Conservation (phyloP, 1,284 basidiomycete genomes). For the Athelia psychrophila region DNA sequence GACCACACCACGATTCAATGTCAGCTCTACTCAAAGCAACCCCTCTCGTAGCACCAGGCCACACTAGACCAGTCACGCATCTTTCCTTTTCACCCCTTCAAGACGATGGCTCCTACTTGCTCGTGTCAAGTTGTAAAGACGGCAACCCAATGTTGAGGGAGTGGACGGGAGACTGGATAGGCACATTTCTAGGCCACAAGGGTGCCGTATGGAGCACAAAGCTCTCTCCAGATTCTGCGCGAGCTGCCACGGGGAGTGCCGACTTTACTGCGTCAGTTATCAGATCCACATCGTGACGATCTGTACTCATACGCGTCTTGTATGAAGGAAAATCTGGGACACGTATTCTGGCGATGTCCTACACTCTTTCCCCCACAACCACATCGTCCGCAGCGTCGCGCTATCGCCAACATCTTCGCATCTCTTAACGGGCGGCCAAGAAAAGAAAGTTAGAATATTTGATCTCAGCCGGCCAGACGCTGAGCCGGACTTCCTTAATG, state of each 20-base stretch:
- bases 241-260: conserved; percentile 91
- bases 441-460: conserved; percentile 96
- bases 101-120: conserved; percentile 80
- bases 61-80: conserved; percentile 89
- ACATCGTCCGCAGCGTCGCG: conserved; percentile 96
- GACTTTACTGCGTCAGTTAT: conserved; percentile 92
- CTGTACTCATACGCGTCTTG: conserved; percentile 2
- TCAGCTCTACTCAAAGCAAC: conserved; percentile 58
- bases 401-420: conserved; percentile 67
- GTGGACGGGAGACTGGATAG: conserved; percentile 99
- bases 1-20: conserved; percentile 37
- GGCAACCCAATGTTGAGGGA: conserved; percentile 95
- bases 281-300: background rate
- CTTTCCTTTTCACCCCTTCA: conserved; percentile 87
- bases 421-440: conserved; percentile 92
- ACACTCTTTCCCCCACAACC: conserved; percentile 95
- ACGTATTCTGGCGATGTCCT: conserved; percentile 84
- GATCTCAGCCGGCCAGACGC: conserved; percentile 85
- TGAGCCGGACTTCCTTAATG: conserved; percentile 77
- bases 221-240: conserved; percentile 82
- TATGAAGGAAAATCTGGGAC: conserved; percentile 92
- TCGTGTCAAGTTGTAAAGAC: conserved; percentile 96
- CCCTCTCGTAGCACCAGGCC: conserved; percentile 77
- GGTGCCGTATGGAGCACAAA: conserved; percentile 98
- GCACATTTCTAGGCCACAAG: conserved; percentile 98